Evolutionary conservation across 2,329 filamentous ascomycete species (phyloP).

Genomic region (Monosporascus sp.): DNA sequence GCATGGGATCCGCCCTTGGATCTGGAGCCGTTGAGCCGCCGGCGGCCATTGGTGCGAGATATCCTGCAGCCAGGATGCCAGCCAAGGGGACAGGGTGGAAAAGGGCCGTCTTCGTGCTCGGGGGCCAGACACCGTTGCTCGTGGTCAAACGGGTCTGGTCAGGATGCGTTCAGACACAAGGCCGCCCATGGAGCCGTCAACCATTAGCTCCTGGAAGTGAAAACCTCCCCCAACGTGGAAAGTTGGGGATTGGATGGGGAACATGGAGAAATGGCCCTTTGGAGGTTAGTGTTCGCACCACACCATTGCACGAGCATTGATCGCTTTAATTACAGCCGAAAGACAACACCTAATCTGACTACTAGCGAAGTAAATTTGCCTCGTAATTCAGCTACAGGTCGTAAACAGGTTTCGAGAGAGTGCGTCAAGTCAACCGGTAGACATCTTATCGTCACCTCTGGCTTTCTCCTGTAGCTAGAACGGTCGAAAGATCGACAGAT

Average conservation of each 20-base stretch:
- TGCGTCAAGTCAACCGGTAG: background rate
- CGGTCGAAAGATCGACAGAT: no score
- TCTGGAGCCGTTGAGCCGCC: constrained; percentile 10
- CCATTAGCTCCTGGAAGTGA: background rate
- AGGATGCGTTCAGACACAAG: constrained; percentile 13
- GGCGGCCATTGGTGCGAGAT: constrained; percentile 21
- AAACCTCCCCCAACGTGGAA: constrained; percentile 13
- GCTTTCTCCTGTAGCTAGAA: no score
- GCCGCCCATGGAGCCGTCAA: constrained; percentile 11
- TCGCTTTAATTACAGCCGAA: background rate
- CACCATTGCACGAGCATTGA: background rate
- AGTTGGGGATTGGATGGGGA: constrained; percentile 20
- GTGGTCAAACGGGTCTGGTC: constrained; percentile 14
- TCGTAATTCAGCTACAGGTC: background rate
- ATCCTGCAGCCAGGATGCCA: constrained; percentile 16
- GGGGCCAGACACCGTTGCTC: constrained; percentile 18
- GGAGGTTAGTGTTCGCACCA: background rate
- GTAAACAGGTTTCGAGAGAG: background rate
- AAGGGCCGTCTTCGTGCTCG: constrained; percentile 24
- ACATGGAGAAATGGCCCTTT: constrained; percentile 6
- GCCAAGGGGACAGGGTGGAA: constrained; percentile 20
- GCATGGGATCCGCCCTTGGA: constrained; percentile 14
- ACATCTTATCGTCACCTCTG: background rate
- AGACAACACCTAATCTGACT: background rate
- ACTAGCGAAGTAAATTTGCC: background rate